A percentile compares a stretch with the other conserved stretches of the same genome.
Conservation (phyloP, 352 stramenopile genomes). For the Phytophthora ohioensis region DNA sequence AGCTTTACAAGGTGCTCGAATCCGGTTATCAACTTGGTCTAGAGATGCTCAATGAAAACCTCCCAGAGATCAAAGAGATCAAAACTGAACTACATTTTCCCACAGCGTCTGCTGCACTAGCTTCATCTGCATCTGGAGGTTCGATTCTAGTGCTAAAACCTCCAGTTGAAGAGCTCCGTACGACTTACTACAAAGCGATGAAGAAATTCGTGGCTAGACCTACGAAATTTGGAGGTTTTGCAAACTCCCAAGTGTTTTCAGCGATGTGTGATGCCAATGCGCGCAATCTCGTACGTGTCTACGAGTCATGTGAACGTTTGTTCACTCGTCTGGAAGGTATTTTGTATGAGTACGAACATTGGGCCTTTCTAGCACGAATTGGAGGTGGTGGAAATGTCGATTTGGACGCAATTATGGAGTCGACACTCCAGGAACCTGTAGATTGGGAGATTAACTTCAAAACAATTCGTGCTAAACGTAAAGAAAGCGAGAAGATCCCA, state of each 20-base stretch:
- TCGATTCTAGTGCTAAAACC: constrained; percentile 88
- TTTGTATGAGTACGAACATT: constrained; percentile 84
- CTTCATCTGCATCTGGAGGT: constrained; percentile 8
- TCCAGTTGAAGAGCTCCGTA: constrained; percentile 92
- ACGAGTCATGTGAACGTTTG: constrained; percentile 91
- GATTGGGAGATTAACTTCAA: constrained; percentile 95
- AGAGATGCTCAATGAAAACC: constrained; percentile 94
- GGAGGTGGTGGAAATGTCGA: constrained; percentile 58
- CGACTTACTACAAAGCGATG: constrained; percentile 96
- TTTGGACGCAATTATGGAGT: constrained; percentile 85
- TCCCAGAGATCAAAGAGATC: constrained; percentile 92
- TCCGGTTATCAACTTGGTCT: constrained; percentile 94
- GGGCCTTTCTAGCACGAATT: constrained; percentile 68
- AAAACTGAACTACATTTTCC: constrained; percentile 82
- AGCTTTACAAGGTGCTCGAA: constrained; percentile 96
- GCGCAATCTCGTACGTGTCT: constrained; percentile 88
- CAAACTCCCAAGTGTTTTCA: constrained; percentile 85
- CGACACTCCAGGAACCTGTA: constrained; percentile 62
- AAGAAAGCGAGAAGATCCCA: constrained; percentile 93
- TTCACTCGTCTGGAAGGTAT: constrained; percentile 86
- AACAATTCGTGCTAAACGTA: constrained; percentile 87
- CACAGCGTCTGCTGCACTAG: constrained; percentile 13
- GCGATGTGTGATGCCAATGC: constrained; percentile 92
- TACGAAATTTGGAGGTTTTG: constrained; percentile 90
- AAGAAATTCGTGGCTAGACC: constrained; percentile 95